Evolutionary conservation across 106 monocot species (phyloP), one percentile per base, ranked within the genome.

Genomic region (Platanthera zijinensis): DNA sequence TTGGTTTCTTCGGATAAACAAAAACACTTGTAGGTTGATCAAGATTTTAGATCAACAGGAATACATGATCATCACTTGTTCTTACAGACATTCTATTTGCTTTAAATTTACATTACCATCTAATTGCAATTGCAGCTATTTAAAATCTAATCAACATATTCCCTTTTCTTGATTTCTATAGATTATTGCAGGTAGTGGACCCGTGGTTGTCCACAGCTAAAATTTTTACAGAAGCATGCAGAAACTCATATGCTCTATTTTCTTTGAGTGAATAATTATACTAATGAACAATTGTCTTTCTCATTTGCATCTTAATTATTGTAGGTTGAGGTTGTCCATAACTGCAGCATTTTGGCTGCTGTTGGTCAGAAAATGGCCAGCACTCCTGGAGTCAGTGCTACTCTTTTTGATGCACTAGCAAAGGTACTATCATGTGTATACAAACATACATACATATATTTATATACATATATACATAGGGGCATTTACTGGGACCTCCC

Each of bases 341-440:
- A 92, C 74, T 99, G 97, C 82, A 89, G 97, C 83, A 90, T 99
- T 82, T 85, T 99, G 75, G 94, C 97, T 53, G 86, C 94, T 54
- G 97, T 99, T 67, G 97, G 97, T n/a, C 91, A 89, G 80, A 94
- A 78, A 86, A 99, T 99, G 97, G 97, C 97, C 50, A 99, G 97
- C 62, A 94, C 97, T 48, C 92, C 94, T 73, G 97, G 97, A 83
- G 97, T 99, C 78, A 92, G 97, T 85, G 97, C 97, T 51, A 99
- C 89, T 50, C 94, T 99, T 87, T 97, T 99, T 89, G 97, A 99
- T 83, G 89, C 97, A 78, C 52, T 99, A 48, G 97, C 97, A 48
- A 99, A 99, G 97, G 97, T 93, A 83, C 61, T 75, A 32, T 8
- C 45, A 52, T 45, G 1, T 11, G 49, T 22, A 39, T 39, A 39